A percentile compares a stretch with the other conserved stretches of the same genome.
Conservation (phyloP, 2,329 filamentous ascomycete species). For the Fusarium vanettenii region DNA sequence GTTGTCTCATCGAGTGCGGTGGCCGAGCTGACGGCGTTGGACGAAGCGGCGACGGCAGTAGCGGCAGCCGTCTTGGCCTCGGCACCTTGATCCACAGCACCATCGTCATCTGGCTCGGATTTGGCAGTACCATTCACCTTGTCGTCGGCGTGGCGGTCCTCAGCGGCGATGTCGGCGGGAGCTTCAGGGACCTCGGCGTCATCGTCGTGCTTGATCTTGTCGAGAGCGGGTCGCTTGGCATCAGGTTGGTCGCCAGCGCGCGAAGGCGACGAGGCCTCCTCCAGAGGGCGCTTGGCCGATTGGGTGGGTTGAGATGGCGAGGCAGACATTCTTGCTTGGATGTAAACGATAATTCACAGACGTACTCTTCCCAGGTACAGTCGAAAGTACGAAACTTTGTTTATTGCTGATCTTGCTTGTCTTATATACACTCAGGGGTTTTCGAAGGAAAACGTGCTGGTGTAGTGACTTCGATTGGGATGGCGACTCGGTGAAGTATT, state of each 20-base stretch:
- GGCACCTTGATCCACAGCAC: conserved; percentile 48
- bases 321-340: conserved; percentile 74
- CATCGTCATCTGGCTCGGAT: conserved; percentile 44
- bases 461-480: conserved; percentile 68
- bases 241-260: conserved; percentile 93
- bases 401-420: conserved; percentile 54
- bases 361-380: conserved; percentile 35
- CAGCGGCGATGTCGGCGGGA: conserved; percentile 49
- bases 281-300: conserved; percentile 89
- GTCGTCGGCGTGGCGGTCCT: conserved; percentile 62
- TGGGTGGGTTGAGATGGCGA: conserved; percentile 75
- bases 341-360: conserved; percentile 40
- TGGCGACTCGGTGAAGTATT: conserved; percentile 56
- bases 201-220: conserved; percentile 83
- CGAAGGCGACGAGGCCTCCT: conserved; percentile 96
- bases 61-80: conserved; percentile 54
- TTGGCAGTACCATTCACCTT: conserved; percentile 62
- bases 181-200: conserved; percentile 59
- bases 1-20: conserved; percentile 86
- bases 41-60: conserved; percentile 51
- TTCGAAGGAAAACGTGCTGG: conserved; percentile 95
- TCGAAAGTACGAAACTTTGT: conserved; percentile 46
- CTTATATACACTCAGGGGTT: conserved; percentile 86
- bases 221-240: conserved; percentile 94
- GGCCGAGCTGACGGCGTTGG: conserved; percentile 57